These are phyloP conservation scores for Cyberlindnera bimundalis DNA, from an alignment of 805 yeast species.

Conservation along the genomic window DNA sequence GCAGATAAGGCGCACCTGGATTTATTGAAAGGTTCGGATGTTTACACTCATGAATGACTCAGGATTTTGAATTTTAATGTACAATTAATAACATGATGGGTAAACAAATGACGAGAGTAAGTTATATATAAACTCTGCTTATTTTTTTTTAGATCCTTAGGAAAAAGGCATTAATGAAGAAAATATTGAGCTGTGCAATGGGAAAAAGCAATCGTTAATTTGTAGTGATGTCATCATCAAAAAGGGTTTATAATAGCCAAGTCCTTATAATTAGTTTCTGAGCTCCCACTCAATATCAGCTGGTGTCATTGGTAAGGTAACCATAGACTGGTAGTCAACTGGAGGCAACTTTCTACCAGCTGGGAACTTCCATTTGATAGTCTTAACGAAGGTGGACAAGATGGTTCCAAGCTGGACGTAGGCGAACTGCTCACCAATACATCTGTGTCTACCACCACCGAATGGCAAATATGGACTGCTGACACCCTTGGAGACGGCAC, in stretches of 20 bases:
- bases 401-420: slow-evolving; percentile 88
- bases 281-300: slow-evolving; percentile 70
- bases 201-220: background rate
- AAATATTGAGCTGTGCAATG: background rate
- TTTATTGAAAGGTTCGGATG: background rate
- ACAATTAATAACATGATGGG: background rate
- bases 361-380: slow-evolving; percentile 71
- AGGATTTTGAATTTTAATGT: background rate
- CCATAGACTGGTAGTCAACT: slow-evolving; percentile 87
- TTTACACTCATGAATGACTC: no score
- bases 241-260: background rate
- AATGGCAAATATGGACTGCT: slow-evolving; percentile 94
- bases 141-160: background rate
- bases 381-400: slow-evolving; percentile 68
- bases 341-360: slow-evolving; percentile 54
- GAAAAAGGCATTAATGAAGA: background rate
- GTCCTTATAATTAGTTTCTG: slow-evolving; percentile 36
- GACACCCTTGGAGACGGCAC: slow-evolving; percentile 94
- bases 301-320: slow-evolving; percentile 81
- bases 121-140: no score
- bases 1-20: background rate
- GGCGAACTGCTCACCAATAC: slow-evolving; percentile 99
- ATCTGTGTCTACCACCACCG: slow-evolving; percentile 99
- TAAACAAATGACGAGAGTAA: no score
- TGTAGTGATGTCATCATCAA: background rate